phyloP scores from a whole-genome alignment of 2,329 filamentous ascomycete species.

The Trichophyton equinum region DNA sequence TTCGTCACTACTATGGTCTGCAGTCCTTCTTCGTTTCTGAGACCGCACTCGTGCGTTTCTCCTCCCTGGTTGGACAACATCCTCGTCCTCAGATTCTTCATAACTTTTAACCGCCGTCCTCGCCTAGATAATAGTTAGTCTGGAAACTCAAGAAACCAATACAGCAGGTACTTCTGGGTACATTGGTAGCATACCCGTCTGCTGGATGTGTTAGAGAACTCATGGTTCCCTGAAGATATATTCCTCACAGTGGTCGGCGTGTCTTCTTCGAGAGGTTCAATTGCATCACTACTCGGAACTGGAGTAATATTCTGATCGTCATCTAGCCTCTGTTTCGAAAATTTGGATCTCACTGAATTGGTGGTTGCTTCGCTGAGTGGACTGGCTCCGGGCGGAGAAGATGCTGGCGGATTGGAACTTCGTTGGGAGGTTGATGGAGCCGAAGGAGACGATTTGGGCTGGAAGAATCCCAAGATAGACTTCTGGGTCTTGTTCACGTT shows the following conservation, averaged over 20 bases:
- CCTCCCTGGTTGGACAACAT: conserved; percentile 52
- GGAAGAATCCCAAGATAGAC: conserved; percentile 70
- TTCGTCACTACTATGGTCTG: conserved; percentile 22
- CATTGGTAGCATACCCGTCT: conserved; percentile 50
- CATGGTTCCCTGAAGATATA: conserved; percentile 30
- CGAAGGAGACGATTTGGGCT: conserved; percentile 41
- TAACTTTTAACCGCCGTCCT: conserved; percentile 61
- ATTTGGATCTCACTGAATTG: background rate
- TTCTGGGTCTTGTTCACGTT: conserved; percentile 51
- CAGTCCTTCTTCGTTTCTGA: conserved; percentile 44
- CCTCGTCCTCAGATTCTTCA: conserved; percentile 66
- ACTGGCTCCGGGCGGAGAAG: background rate
- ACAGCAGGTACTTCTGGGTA: background rate
- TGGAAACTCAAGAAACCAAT: background rate
- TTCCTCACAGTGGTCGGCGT: conserved; percentile 28
- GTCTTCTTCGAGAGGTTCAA: conserved; percentile 55
- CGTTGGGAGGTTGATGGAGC: conserved; percentile 24
- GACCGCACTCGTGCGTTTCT: conserved; percentile 33
- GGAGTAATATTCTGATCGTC: conserved; percentile 49
- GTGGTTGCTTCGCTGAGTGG: background rate
- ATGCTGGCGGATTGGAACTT: conserved; percentile 7
- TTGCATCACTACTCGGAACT: conserved; percentile 65
- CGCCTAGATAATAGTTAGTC: conserved; percentile 28
- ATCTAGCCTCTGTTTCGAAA: conserved; percentile 1
- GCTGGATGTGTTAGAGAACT: conserved; percentile 53